Percentiles rank a stretch among this genome's conserved stretches.
Evolutionary conservation across 306 rosid genomes (phyloP).

Genomic region (Castanospermum australe): DNA sequence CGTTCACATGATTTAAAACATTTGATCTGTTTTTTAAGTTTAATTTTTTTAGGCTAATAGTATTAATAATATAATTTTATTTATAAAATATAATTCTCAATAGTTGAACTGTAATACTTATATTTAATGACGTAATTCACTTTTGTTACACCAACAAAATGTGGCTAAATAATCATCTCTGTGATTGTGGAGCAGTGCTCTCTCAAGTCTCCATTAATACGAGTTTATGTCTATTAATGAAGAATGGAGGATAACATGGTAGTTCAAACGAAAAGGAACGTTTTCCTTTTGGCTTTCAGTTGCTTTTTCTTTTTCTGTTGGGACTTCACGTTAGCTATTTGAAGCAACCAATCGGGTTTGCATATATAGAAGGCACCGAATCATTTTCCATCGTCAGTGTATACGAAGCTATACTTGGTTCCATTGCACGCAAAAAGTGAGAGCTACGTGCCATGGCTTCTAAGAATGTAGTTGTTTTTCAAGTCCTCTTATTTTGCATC

Average conservation of each 20-base stretch:
- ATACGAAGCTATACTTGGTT: background rate
- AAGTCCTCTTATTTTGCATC: constrained; percentile 30
- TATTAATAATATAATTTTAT: too few species aligned
- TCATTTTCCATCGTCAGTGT: background rate
- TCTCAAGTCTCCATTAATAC: too few species aligned
- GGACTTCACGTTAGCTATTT: background rate
- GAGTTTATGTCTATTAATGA: too few species aligned
- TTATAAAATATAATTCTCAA: too few species aligned
- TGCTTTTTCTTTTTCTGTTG: constrained; percentile 23
- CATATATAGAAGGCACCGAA: constrained; percentile 3
- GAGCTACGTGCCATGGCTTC: constrained; percentile 40
- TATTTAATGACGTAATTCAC: too few species aligned
- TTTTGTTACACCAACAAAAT: too few species aligned
- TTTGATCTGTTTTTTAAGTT: too few species aligned
- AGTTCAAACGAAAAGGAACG: constrained; percentile 1
- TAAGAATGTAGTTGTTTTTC: constrained; percentile 25
- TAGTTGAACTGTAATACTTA: too few species aligned
- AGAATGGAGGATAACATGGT: background rate
- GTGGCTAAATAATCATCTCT: background rate
- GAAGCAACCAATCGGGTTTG: constrained; percentile 14
- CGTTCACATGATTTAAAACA: too few species aligned
- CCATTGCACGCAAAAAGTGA: background rate
- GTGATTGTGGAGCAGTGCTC: background rate
- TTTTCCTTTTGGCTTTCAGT: constrained; percentile 26
- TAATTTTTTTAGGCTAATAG: too few species aligned